These are phyloP conservation scores for Salix brachista DNA, from an alignment of 345 rosid species.

Conservation along the genomic window DNA sequence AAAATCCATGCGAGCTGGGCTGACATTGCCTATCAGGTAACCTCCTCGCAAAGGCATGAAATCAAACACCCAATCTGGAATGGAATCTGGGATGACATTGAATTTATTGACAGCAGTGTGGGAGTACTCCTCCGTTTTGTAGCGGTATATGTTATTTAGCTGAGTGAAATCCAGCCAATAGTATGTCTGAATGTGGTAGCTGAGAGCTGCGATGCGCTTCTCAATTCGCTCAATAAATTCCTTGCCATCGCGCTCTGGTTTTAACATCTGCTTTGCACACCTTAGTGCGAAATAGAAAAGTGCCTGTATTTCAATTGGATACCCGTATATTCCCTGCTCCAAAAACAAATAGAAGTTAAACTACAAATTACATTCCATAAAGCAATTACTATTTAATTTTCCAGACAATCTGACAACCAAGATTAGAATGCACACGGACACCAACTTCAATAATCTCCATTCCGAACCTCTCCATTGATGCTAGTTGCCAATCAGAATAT, in stretches of 20 bases:
- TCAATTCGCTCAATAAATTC: slow-evolving; percentile 48
- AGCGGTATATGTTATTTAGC: slow-evolving; percentile 49
- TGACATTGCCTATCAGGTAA: slow-evolving; percentile 20
- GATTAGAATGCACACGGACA: neutral
- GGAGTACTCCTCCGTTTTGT: slow-evolving; percentile 52
- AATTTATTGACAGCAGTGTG: slow-evolving; percentile 11
- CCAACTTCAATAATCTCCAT: neutral
- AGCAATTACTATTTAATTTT: neutral
- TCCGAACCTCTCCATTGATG: neutral
- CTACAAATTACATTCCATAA: neutral
- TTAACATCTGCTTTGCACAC: slow-evolving; percentile 53
- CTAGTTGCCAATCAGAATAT: neutral
- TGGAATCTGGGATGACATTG: slow-evolving; percentile 10
- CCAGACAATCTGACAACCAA: neutral
- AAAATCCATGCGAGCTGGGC: slow-evolving; percentile 24
- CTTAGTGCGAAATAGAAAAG: slow-evolving; percentile 54
- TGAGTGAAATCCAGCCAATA: slow-evolving; percentile 49
- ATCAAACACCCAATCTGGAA: slow-evolving; percentile 23
- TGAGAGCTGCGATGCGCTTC: slow-evolving; percentile 45
- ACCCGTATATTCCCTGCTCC: slow-evolving; percentile 35
- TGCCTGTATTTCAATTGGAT: slow-evolving; percentile 57
- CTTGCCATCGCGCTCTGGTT: slow-evolving; percentile 48
- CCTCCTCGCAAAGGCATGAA: slow-evolving; percentile 24
- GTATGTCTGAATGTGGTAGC: slow-evolving; percentile 47
- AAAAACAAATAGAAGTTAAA: neutral